phyloP scores from a whole-genome alignment of 2,329 filamentous ascomycete genomes.

The Fusarium zealandicum region DNA sequence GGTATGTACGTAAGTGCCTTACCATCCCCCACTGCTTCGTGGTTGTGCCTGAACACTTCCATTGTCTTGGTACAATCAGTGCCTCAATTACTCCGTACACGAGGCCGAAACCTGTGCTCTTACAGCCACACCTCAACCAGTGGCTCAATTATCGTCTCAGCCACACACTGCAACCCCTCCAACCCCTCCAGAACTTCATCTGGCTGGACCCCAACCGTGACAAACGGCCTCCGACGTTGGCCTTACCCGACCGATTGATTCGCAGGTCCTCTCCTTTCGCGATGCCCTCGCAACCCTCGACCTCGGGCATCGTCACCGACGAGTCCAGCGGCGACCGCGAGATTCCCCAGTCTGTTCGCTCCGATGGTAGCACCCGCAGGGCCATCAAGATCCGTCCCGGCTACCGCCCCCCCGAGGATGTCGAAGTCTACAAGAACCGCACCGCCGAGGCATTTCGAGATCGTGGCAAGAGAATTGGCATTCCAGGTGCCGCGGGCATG shows the following conservation, averaged over 20 bases:
- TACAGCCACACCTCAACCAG: constrained; percentile 11
- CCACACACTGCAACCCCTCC: neutral
- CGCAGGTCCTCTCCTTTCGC: constrained; percentile 1
- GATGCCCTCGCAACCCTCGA: constrained; percentile 62
- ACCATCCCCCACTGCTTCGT: too few species aligned
- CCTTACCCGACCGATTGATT: neutral
- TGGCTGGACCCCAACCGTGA: constrained; percentile 9
- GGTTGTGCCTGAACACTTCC: too few species aligned
- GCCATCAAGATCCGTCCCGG: constrained; percentile 94
- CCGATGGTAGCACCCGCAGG: constrained; percentile 90
- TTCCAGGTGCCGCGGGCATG: constrained; percentile 76
- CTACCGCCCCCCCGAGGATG: constrained; percentile 92
- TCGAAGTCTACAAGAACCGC: constrained; percentile 94
- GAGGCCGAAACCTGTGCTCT: neutral
- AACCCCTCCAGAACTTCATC: constrained; percentile 21
- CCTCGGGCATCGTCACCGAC: constrained; percentile 80
- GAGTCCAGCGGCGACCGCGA: constrained; percentile 79
- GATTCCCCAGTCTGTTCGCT: constrained; percentile 84
- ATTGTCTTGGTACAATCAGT: too few species aligned
- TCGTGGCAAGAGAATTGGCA: constrained; percentile 65
- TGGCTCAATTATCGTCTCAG: neutral
- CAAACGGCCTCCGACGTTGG: constrained; percentile 11
- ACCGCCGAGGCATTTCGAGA: constrained; percentile 86
- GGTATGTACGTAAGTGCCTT: too few species aligned
- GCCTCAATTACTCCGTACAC: too few species aligned